These are phyloP conservation scores for Aspergillus diversus DNA, from an alignment of 495 filamentous ascomycete genomes.

Conservation along the genomic window DNA sequence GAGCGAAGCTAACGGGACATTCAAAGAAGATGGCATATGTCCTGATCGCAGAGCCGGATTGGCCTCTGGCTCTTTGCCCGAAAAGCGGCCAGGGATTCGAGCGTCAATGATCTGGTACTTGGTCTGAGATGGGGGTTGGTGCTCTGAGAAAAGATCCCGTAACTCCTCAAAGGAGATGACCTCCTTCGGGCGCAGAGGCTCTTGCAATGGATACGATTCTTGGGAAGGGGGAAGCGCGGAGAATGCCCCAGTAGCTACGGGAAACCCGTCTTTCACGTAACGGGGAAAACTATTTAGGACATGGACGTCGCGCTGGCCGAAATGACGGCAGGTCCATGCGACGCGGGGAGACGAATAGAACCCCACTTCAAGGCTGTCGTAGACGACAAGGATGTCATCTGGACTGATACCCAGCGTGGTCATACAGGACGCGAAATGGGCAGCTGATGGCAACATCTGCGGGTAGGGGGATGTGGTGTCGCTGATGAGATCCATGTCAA, in stretches of 20 bases:
- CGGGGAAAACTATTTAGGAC: slow-evolving; percentile 39
- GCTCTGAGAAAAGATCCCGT: slow-evolving; percentile 4
- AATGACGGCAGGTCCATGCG: slow-evolving; percentile 35
- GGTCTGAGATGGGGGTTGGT: neutral
- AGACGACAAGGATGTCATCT: slow-evolving; percentile 37
- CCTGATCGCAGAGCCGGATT: slow-evolving; percentile 26
- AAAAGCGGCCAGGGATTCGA: slow-evolving; percentile 26
- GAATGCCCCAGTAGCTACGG: slow-evolving; percentile 5
- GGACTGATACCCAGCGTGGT: slow-evolving; percentile 26
- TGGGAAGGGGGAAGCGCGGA: neutral
- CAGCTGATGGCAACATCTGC: slow-evolving; percentile 32
- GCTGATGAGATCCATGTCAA: slow-evolving; percentile 35
- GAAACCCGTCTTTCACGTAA: slow-evolving; percentile 26
- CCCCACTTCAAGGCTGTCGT: slow-evolving; percentile 34
- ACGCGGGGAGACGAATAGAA: slow-evolving; percentile 37
- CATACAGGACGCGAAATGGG: slow-evolving; percentile 29
- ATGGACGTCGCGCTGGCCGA: slow-evolving; percentile 33
- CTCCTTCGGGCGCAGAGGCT: neutral
- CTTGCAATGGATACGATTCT: slow-evolving; percentile 15
- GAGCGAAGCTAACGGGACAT: slow-evolving; percentile 33
- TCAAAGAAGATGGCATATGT: slow-evolving; percentile 37
- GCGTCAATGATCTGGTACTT: slow-evolving; percentile 30
- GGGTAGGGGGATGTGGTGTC: slow-evolving; percentile 33
- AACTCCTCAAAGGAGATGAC: slow-evolving; percentile 32
- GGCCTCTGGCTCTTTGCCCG: slow-evolving; percentile 18